Percentiles rank a stretch among this genome's conserved stretches.
phyloP scores from a whole-genome alignment of 805 yeast species.

The Candida schatavii region DNA sequence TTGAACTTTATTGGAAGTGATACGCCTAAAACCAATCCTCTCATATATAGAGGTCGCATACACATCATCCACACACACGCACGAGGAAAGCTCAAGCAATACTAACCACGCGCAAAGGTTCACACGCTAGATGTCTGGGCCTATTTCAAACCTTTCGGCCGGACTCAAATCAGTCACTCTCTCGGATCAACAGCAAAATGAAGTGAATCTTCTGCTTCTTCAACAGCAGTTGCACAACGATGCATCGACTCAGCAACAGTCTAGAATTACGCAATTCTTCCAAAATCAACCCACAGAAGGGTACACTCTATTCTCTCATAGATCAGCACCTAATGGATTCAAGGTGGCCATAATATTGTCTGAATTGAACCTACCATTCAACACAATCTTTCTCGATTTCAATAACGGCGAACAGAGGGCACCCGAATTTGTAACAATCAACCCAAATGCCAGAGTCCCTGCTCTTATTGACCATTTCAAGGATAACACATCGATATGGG shows the following conservation, averaged over 20 bases:
- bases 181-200: conserved; percentile 41
- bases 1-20: no score
- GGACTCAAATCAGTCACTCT: conserved; percentile 44
- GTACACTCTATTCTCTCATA: conserved; percentile 74
- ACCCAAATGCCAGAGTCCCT: conserved; percentile 95
- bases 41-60: no score
- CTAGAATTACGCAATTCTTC: conserved; percentile 69
- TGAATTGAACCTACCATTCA: conserved; percentile 76
- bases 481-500: conserved; percentile 86
- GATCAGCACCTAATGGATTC: conserved; percentile 94
- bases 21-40: no score
- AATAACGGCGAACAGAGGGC: conserved; percentile 88
- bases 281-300: conserved; percentile 78
- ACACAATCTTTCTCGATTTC: conserved; percentile 82
- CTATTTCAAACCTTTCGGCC: conserved; percentile 45
- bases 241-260: conserved; percentile 39
- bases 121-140: conserved; percentile 12
- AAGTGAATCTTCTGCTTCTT: conserved; percentile 38
- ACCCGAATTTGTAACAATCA: conserved; percentile 89
- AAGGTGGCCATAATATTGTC: conserved; percentile 88
- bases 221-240: conserved; percentile 46
- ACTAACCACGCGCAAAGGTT: no score
- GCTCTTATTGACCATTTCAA: conserved; percentile 86
- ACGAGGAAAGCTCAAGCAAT: no score
- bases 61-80: no score